Evolutionary conservation across 176 grass and related monocot species (phyloP).

Genomic region (Aegilops umbellulata): DNA sequence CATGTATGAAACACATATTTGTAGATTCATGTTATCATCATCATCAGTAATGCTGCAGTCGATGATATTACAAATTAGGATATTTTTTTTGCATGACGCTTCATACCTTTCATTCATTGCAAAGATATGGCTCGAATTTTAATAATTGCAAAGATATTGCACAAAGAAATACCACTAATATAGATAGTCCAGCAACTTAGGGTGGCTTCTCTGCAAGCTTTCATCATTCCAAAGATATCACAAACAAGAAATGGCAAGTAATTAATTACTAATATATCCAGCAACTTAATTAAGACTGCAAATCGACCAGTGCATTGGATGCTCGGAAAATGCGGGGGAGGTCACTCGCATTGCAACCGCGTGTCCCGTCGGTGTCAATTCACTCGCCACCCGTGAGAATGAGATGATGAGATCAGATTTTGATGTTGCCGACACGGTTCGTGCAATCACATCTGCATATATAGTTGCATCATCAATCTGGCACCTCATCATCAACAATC

Average conservation of each 20-base stretch:
- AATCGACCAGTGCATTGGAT: neutral
- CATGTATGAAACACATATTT: neutral
- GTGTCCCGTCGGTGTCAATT: neutral
- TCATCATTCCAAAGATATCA: neutral
- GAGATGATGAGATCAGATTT: neutral
- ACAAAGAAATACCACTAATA: neutral
- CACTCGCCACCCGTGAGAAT: neutral
- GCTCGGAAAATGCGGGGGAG: neutral
- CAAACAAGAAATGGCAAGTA: neutral
- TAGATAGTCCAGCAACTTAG: neutral
- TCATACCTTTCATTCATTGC: neutral
- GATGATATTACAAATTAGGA: no score
- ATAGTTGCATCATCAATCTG: neutral
- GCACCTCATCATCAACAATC: neutral
- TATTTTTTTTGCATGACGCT: no score
- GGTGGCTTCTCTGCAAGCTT: neutral
- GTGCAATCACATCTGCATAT: constrained; percentile 13
- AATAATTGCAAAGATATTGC: neutral
- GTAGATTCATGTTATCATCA: neutral
- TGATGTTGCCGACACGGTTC: constrained; percentile 20
- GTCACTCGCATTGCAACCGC: neutral
- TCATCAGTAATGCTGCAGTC: neutral
- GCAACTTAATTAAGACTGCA: neutral
- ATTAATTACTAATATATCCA: neutral
- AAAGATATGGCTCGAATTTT: neutral